These are phyloP conservation scores for Colletotrichum phormii DNA, from an alignment of 2,329 filamentous ascomycete genomes.

Conservation along the genomic window DNA sequence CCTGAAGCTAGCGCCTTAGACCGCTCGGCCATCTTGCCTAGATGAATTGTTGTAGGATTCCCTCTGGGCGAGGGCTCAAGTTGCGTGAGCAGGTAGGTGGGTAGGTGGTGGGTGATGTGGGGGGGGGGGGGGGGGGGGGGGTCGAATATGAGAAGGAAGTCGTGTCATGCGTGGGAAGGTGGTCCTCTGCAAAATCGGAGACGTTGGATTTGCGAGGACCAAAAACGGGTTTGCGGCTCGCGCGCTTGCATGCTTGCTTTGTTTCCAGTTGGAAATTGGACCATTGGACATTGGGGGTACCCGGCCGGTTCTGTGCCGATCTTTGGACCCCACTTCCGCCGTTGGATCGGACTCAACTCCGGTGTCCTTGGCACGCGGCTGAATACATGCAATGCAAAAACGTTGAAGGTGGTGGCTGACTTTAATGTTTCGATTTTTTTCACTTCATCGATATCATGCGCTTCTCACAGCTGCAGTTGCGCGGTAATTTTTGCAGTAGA, in stretches of 20 bases:
- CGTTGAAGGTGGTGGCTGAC: too few relatives aligned
- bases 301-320: not conserved
- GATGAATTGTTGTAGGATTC: accelerated
- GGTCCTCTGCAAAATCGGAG: not conserved
- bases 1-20: conserved; percentile 25
- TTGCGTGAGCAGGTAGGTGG: not conserved
- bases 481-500: too few relatives aligned
- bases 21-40: conserved; percentile 21
- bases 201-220: not conserved
- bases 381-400: not conserved
- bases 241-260: not conserved
- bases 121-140: not conserved
- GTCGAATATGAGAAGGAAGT: too few relatives aligned
- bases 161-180: not conserved
- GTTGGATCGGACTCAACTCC: not conserved
- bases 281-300: not conserved
- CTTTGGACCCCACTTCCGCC: not conserved
- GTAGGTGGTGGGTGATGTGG: not conserved
- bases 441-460: too few relatives aligned
- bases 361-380: not conserved
- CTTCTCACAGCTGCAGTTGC: too few relatives aligned
- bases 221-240: not conserved
- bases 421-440: too few relatives aligned
- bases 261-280: not conserved
- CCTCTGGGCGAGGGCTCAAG: accelerated